These are phyloP conservation scores for Verticillium nonalfalfae DNA, from an alignment of 2,329 filamentous ascomycete genomes.

Conservation along the genomic window DNA sequence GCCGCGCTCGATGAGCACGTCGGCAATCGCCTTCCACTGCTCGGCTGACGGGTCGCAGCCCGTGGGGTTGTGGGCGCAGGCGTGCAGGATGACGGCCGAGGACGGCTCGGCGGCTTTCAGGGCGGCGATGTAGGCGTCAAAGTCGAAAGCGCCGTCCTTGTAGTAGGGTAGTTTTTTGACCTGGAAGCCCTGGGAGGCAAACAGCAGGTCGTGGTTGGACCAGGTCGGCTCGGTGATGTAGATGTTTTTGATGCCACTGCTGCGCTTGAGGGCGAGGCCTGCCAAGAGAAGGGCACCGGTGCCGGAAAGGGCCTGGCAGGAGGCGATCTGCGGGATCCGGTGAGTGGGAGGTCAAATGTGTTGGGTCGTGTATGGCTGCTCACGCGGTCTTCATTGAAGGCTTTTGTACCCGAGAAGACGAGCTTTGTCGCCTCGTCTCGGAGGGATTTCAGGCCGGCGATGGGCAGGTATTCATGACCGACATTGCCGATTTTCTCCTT, in stretches of 20 bases:
- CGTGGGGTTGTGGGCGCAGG: conserved; percentile 36
- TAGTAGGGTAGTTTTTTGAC: conserved; percentile 28
- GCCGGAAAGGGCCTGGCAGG: conserved; percentile 30
- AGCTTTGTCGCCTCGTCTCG: conserved; percentile 23
- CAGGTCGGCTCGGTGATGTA: conserved; percentile 33
- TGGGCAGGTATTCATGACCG: conserved; percentile 30
- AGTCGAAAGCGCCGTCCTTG: conserved; percentile 22
- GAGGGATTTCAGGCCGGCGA: conserved; percentile 24
- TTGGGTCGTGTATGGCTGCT: conserved; percentile 5
- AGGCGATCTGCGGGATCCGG: conserved; percentile 18
- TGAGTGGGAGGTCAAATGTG: not conserved
- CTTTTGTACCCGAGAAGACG: conserved; percentile 19
- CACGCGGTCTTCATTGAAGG: conserved; percentile 20
- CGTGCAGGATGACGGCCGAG: conserved; percentile 27
- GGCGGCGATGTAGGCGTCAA: conserved; percentile 18
- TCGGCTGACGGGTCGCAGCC: conserved; percentile 29
- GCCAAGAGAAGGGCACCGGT: conserved; percentile 31
- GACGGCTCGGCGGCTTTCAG: conserved; percentile 18
- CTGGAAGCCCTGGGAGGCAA: conserved; percentile 22
- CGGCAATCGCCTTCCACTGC: conserved; percentile 22
- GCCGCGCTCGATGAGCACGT: conserved; percentile 16
- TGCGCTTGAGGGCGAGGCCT: conserved; percentile 22
- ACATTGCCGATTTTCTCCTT: conserved; percentile 12
- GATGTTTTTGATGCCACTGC: conserved; percentile 18
- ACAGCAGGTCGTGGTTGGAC: conserved; percentile 32